Evolutionary conservation across 192 early-diverging fungal species (phyloP).

Genomic region (Mortierella antarctica): DNA sequence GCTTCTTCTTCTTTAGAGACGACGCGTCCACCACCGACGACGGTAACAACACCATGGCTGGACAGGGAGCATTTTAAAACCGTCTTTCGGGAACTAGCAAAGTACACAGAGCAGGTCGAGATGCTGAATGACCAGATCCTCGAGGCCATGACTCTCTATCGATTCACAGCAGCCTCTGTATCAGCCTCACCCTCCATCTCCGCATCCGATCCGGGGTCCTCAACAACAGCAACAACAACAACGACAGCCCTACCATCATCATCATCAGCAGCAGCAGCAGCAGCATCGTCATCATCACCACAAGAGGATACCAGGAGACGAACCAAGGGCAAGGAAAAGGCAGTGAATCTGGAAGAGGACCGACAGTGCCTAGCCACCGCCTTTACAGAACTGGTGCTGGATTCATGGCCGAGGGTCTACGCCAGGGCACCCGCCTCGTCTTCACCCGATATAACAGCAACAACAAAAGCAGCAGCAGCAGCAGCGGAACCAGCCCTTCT

Average conservation of each 20-base stretch:
- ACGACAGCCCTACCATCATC: neutral
- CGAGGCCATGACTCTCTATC: constrained; percentile 22
- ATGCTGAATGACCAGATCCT: constrained; percentile 34
- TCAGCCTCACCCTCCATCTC: neutral
- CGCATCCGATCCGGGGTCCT: too few relatives aligned
- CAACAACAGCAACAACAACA: neutral
- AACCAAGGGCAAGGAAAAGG: constrained; percentile 10
- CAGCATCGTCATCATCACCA: neutral
- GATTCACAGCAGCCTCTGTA: neutral
- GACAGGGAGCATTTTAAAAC: constrained; percentile 20
- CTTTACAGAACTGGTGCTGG: constrained; percentile 12
- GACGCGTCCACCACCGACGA: neutral
- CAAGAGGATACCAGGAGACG: neutral
- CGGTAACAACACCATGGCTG: neutral
- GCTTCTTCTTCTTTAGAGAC: neutral
- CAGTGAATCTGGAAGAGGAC: constrained; percentile 15
- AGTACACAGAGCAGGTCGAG: constrained; percentile 19
- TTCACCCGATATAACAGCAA: neutral
- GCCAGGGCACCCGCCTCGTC: neutral
- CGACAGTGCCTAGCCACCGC: constrained; percentile 13
- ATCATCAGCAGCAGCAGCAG: neutral
- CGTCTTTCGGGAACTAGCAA: constrained; percentile 14
- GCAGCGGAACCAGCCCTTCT: neutral
- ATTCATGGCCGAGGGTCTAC: constrained; percentile 18
- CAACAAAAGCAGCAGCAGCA: too few relatives aligned